A percentile compares a stretch with the other conserved stretches of the same genome.
These are phyloP conservation scores for Grigorovia humatica DNA, from an alignment of 805 yeast species.

Conservation along the genomic window DNA sequence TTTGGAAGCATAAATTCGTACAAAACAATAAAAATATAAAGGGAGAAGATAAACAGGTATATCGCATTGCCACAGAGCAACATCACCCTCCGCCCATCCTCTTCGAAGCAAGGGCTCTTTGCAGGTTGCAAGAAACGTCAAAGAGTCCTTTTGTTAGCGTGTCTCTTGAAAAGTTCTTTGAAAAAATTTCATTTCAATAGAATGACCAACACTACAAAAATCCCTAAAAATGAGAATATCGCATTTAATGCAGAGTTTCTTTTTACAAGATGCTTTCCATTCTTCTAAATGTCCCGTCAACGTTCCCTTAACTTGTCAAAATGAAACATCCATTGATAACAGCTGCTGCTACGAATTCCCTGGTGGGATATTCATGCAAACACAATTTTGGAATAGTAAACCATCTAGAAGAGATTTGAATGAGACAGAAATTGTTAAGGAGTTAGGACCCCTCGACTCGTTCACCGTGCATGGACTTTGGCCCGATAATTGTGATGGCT, in stretches of 20 bases:
- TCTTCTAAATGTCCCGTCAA: slow-evolving; percentile 40
- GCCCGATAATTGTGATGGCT: slow-evolving; percentile 84
- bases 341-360: slow-evolving; percentile 80
- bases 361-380: slow-evolving; percentile 72
- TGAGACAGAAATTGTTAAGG: slow-evolving; percentile 18
- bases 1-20: too few species aligned
- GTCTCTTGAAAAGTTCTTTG: too few species aligned
- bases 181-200: too few species aligned
- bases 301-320: slow-evolving; percentile 51
- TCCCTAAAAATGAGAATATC: not conserved
- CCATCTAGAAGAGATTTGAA: slow-evolving; percentile 36
- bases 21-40: too few species aligned
- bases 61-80: too few species aligned
- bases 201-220: too few species aligned
- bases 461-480: slow-evolving; percentile 82
- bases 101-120: too few species aligned
- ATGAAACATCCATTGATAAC: slow-evolving; percentile 43
- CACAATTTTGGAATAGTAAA: slow-evolving; percentile 88
- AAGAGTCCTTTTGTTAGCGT: too few species aligned
- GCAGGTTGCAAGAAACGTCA: too few species aligned
- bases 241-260: not conserved
- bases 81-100: too few species aligned
- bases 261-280: not conserved
- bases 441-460: slow-evolving; percentile 53
- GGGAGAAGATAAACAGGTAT: too few species aligned